Base-by-base conservation (phyloP, 2,329 filamentous ascomycete species). In the Passalora sequoiae region DNA sequence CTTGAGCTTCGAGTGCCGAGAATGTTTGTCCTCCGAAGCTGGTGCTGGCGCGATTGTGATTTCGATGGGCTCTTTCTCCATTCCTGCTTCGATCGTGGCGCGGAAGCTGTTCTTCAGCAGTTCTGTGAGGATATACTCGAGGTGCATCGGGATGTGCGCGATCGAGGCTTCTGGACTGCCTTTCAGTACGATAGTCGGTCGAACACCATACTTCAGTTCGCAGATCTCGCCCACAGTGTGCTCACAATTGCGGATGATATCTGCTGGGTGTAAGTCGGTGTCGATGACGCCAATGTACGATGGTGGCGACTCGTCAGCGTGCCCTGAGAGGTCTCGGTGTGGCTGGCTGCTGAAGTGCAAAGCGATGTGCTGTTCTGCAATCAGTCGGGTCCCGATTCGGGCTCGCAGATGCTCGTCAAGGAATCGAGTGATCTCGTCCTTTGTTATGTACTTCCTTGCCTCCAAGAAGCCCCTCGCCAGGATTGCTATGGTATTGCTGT, bases 91-190 rank as follows among this genome's bases (percentile, higher is more conserved):
- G 7, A 97, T 82, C 0, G 88, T 94, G 3, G 92, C 91, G 31
- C 92, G 81, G 70, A 97, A 98, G 1, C 89, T 87, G 61, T 98
- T 98, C 67, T 98, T 98, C 46, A 98, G 76, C 1, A 98, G 76
- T 66, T 98, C 92, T 0, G 91, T 98, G 52, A 96, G 79, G 53
- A 98, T 96, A 66, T 98, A 98, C 67, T 97, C 91, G 17, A 98
- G 77, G 65, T 98, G 92, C 64, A 94, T 92, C 10, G 92, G 92
- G 6, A 98, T 83, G 60, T 94, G 92, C 15, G 91, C 89, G 61
- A 98, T 94, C 0, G 81, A 83, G n/a, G 89, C 88, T 39, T 85
- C 82, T 0, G 85, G 82, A 62, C 94, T 84, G 52, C 92, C 92
- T 54, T 89, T 85, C 58, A 98, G 84, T 35, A 83, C 70, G 58